Conservation (phyloP, 768 basidiomycete genomes). For the Tubosaeta sp. region DNA sequence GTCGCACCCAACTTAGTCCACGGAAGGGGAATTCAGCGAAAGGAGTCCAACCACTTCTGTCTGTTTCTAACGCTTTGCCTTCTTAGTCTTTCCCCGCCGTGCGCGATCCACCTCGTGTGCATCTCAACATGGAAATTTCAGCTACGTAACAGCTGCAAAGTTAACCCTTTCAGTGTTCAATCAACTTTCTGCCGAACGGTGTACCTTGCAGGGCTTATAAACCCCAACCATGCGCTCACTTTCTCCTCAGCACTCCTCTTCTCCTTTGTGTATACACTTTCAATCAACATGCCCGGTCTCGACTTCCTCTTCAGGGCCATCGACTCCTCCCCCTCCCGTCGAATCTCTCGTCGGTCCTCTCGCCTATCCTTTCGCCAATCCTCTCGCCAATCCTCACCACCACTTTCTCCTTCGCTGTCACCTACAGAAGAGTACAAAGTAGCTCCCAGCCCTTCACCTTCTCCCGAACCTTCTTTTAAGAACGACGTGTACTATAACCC, state of each 20-base stretch:
- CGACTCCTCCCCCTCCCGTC: too few relatives aligned
- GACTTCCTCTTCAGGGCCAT: slow-evolving; percentile 28
- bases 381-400: not conserved
- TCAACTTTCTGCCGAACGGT: slow-evolving; percentile 7
- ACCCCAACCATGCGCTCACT: not conserved
- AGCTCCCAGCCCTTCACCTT: not conserved
- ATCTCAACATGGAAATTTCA: not conserved
- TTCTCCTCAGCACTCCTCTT: not conserved
- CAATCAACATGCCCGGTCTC: slow-evolving; percentile 31
- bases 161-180: not conserved
- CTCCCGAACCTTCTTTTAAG: slow-evolving; percentile 11
- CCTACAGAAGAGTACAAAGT: slow-evolving; percentile 2
- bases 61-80: slow-evolving; percentile 1
- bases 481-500: slow-evolving; percentile 54
- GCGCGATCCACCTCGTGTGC: not conserved
- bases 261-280: slow-evolving; percentile 21
- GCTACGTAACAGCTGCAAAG: not conserved
- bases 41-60: not conserved
- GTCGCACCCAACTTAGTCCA: slow-evolving; percentile 4
- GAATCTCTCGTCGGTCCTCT: not conserved
- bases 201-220: slow-evolving; percentile 20
- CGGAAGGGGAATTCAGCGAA: slow-evolving; percentile 2
- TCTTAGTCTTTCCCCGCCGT: not conserved
- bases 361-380: not conserved
- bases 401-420: not conserved